Evolutionary conservation across 2,329 filamentous ascomycete species (phyloP), one percentile per base, ranked within the genome.

Genomic region (Rhinocladiella similis): DNA sequence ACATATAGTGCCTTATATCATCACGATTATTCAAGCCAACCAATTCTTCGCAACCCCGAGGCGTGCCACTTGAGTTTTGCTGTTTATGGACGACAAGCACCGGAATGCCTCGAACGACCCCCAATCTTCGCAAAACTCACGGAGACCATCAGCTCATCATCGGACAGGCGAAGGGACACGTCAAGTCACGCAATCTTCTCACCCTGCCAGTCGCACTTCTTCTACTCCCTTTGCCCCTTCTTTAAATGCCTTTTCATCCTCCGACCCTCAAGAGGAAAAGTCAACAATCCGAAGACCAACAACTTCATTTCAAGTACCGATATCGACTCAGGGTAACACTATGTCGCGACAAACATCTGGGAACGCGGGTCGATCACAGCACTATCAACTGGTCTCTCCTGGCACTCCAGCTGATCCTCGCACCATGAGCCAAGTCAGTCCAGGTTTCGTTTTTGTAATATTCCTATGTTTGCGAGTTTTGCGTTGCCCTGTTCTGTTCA

Each of bases 381-480:
- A 56, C 33, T 65, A 64, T 57, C 61, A 64, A 54, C 63, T 65
- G 38, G 58, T 65, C 45, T 63, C 63, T 38, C 60, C 62, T 50
- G 63, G 60, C 47, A 61, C 57, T 39, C 62, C 62, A 50, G 59
- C 51, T 52, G 62, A 63, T 59, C 62, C 62, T 50, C 56, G 59
- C 47, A 50, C 59, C 29, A 63, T 66, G 61, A 65, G 55, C 54
- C 64, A 65, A 62, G 64, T 66, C 48, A 66, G 64, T 66, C 64
- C 62, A 53, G 63, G 61, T 39, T 65, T 65, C 47, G 59, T 63
- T 61, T 66, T 66, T 65, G 61, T 65, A 65, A 66, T 57, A 56
- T 63, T 61, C 61, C 60, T 63, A 63, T 62, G 56, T 63, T 52
- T 57, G 48, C 48, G 56, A 47, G 41, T 52, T 38, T 54, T 20